Base-by-base conservation (phyloP, 371 early-diverging fungal species). In the Mucor mucedo region DNA sequence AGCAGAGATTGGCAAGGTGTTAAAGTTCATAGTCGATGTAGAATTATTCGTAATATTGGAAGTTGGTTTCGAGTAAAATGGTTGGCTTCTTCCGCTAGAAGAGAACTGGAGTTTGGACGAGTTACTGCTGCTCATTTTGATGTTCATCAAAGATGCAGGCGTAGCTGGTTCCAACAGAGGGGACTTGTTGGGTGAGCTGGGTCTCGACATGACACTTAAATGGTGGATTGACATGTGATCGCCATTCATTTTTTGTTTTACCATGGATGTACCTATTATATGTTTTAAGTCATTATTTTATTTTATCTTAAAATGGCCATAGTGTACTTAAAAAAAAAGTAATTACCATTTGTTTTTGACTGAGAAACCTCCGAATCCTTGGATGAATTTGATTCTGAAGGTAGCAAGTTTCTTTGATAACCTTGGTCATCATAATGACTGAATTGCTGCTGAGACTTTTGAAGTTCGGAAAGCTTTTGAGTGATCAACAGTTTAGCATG, bases 61-160 rank as follows among this genome's bases (percentile, higher is more conserved):
- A 50, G 32, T 10, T 50, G 33, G 14, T 29, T 42, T 56, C 41
- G 29, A 9, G 52, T 45, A 49, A 33, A 47, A 48, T 59, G 40
- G 54, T 41, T 40, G 50, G 5, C 52, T 57, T 60, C 49, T 53
- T 27, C 39, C 42, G 40, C 66, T 58, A 14, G 62, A 55, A 47
- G 62, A 62, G 21, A 62, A 62, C 13, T 55, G 63, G 7, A 62
- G 42, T 13, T 62, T 62, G 5, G 63, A 62, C 5, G 57, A 38
- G 1, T 41, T 29, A 6, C 30, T 13, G 30, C 13, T 60, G 1
- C 28, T 58, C 16, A 66, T 66, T 27, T 71, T 79, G 59, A 72
- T 68, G 35, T 83, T 80, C 88, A 88, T 88, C 39, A 89, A 61
- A 9, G 87, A 87, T 1, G 85, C 80, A 13, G 88, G 88, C 0